Evolutionary conservation across 2,329 filamentous ascomycete species (phyloP).

Genomic region (Phyllosticta paracitricarpa): DNA sequence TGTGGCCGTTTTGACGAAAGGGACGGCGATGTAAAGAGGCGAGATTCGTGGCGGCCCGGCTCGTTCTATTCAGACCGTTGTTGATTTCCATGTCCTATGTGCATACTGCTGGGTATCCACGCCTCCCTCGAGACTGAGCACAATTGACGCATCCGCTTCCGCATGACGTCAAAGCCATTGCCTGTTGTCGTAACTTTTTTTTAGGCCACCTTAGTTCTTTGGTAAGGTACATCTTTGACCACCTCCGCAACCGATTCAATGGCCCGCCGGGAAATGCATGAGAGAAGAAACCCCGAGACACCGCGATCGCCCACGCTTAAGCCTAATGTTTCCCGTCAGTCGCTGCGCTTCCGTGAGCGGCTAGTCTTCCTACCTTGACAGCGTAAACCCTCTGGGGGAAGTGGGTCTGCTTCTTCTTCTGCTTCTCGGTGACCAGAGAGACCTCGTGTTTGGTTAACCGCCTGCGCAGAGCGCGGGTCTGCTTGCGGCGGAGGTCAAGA

Average conservation of each 20-base stretch:
- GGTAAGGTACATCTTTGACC: slow-evolving; percentile 10
- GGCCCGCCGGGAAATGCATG: slow-evolving; percentile 10
- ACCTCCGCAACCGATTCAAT: slow-evolving; percentile 9
- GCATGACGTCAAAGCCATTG: slow-evolving; percentile 7
- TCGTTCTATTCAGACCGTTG: background rate
- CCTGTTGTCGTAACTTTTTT: slow-evolving; percentile 10
- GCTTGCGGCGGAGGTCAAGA: slow-evolving; percentile 96
- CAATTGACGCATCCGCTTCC: slow-evolving; percentile 6
- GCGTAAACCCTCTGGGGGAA: slow-evolving; percentile 99
- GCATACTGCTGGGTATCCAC: slow-evolving; percentile 10
- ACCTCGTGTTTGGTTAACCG: slow-evolving; percentile 87
- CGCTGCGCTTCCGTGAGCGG: background rate
- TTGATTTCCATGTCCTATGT: slow-evolving; percentile 1
- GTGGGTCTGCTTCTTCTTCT: slow-evolving; percentile 90
- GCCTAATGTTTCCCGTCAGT: slow-evolving; percentile 4
- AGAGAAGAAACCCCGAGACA: slow-evolving; percentile 11
- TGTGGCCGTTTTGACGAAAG: background rate
- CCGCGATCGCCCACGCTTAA: slow-evolving; percentile 3
- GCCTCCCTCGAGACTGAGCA: slow-evolving; percentile 4
- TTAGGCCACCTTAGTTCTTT: slow-evolving; percentile 9
- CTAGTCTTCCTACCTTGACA: slow-evolving; percentile 69
- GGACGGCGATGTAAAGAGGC: background rate
- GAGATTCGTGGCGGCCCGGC: background rate
- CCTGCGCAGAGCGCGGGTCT: slow-evolving; percentile 96
- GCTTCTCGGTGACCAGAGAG: slow-evolving; percentile 76